phyloP scores from a whole-genome alignment of 495 filamentous ascomycete genomes.

The Penicillium fimorum region DNA sequence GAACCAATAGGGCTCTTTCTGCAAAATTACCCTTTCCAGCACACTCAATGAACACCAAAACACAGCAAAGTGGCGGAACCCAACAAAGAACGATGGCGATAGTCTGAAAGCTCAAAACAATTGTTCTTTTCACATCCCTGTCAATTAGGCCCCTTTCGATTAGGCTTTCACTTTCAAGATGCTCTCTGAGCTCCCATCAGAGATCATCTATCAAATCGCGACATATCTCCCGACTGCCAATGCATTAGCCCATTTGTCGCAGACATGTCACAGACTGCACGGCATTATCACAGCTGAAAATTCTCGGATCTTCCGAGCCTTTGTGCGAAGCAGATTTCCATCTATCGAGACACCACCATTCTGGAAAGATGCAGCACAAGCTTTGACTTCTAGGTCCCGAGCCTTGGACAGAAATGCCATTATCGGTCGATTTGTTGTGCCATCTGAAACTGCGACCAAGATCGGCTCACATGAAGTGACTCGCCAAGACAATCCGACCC shows the following conservation, averaged over 20 bases:
- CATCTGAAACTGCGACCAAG: conserved; percentile 32
- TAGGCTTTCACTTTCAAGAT: conserved; percentile 17
- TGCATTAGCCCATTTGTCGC: conserved; percentile 46
- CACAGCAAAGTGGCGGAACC: neutral
- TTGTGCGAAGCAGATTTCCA: conserved; percentile 55
- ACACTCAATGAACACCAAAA: neutral
- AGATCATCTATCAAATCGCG: conserved; percentile 59
- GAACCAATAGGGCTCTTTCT: neutral
- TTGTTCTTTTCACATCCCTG: neutral
- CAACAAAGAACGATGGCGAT: neutral
- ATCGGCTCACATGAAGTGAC: conserved; percentile 30
- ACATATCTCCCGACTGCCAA: conserved; percentile 52
- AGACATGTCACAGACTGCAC: conserved; percentile 51
- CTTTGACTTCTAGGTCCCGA: conserved; percentile 56
- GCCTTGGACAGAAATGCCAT: conserved; percentile 61
- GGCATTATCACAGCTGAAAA: conserved; percentile 53
- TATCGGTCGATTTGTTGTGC: conserved; percentile 52
- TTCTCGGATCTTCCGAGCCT: conserved; percentile 51
- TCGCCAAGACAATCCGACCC: conserved; percentile 53
- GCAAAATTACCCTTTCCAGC: neutral
- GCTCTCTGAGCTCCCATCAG: conserved; percentile 57
- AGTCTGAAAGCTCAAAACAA: neutral
- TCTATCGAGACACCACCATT: conserved; percentile 39
- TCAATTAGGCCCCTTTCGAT: neutral
- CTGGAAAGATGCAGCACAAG: conserved; percentile 54